These are phyloP conservation scores for Vaccinium vitisidaea DNA, from an alignment of 148 eudicot species.

Conservation along the genomic window DNA sequence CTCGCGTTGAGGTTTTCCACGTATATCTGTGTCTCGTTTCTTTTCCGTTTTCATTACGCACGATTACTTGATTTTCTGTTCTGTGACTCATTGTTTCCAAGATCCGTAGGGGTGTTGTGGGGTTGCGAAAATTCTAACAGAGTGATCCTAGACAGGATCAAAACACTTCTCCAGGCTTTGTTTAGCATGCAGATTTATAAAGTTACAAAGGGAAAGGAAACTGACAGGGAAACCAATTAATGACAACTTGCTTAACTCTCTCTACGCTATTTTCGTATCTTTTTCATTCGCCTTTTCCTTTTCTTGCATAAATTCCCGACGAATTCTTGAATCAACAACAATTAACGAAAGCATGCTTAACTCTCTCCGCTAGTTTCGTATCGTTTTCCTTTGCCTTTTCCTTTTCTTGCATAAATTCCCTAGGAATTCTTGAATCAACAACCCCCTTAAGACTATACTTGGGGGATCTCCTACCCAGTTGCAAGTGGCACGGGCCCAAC, in stretches of 20 bases:
- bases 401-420: background rate
- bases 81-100: too few relatives aligned
- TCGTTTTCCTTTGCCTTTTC: background rate
- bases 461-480: conserved; percentile 95
- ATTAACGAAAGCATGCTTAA: background rate
- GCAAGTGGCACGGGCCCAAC: conserved; percentile 90
- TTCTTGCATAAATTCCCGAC: background rate
- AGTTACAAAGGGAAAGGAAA: background rate
- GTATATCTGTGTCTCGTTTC: too few relatives aligned
- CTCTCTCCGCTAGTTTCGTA: background rate
- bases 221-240: background rate
- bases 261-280: background rate
- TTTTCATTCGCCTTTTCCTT: background rate
- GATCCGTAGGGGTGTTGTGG: too few relatives aligned
- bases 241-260: background rate
- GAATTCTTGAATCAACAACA: conserved; percentile 9
- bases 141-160: background rate
- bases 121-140: too few relatives aligned
- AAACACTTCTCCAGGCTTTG: background rate
- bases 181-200: background rate
- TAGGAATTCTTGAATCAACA: background rate
- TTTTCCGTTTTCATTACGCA: too few relatives aligned
- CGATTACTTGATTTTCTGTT: too few relatives aligned
- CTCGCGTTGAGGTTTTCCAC: too few relatives aligned
- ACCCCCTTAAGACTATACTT: conserved; percentile 66